Base-by-base conservation (phyloP, 106 monocot genomes). In the Phalaenopsis equestris region DNA sequence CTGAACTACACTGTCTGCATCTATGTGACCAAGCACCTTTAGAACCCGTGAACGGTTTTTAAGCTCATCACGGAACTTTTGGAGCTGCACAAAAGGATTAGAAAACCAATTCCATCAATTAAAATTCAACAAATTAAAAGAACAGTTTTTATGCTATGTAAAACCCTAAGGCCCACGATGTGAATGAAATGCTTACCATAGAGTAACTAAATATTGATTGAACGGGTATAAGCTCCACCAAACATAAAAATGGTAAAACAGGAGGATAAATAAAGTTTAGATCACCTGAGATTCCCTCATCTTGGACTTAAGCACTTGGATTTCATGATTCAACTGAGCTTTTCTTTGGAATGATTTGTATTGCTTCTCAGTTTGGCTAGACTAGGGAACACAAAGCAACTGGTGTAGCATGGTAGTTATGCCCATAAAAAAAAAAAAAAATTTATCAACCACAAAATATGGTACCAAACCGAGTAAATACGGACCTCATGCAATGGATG, bases 41-140 rank as follows among this genome's bases (percentile, higher is more conserved):
- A 99, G 75, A 79, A 99, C 99, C 15, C 99, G 84, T 41, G 95
- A 91, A 23, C 99, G 90, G 78, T 99, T 99, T 84, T 90, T 95
- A 45, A 99, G 83, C 80, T 99, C 99, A 86, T 99, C 95, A 19
- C 99, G 92, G 77, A 99, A 99, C 86, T 95, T 99, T 95, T 95
- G 95, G 67, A 99, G 81, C 95, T 99, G 87, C 8, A 78, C 16
- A 56, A n/a, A 72, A 75, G 30, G 23, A 78, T 77, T 30, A 21
- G 15, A 6, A 83, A 52, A 75, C 38, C 72, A 78, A n/a, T 73
- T 73, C 36, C 36, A 68, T 37, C 15, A 17, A 37, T n/a, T 55
- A 24, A 41, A 55, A 70, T 76, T 67, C 19, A 2, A 67, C 36
- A 36, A 75, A 45, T 73, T 3, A 42, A 42, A 43, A 43, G 6